These are phyloP conservation scores for Didymella pomorum DNA, from an alignment of 2,329 filamentous ascomycete species.

Conservation along the genomic window DNA sequence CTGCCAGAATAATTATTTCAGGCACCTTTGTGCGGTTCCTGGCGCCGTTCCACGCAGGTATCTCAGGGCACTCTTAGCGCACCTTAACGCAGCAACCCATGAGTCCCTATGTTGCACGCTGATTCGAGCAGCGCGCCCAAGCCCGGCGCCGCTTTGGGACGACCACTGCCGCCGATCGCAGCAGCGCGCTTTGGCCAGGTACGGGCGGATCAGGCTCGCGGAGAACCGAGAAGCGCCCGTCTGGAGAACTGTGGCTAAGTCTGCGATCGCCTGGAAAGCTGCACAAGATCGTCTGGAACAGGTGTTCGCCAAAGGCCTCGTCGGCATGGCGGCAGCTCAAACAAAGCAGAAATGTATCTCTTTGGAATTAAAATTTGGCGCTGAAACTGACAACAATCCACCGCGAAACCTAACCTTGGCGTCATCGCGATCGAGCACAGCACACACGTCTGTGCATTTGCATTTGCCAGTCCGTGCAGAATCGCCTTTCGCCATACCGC, in stretches of 20 bases:
- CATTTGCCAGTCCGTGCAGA: slow-evolving; percentile 31
- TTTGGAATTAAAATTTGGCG: neutral
- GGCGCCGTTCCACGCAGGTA: slow-evolving; percentile 27
- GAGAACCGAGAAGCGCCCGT: slow-evolving; percentile 32
- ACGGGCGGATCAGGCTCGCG: slow-evolving; percentile 28
- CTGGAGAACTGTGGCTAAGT: slow-evolving; percentile 33
- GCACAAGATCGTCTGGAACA: slow-evolving; percentile 31
- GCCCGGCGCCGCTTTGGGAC: slow-evolving; percentile 25
- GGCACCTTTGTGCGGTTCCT: slow-evolving; percentile 36
- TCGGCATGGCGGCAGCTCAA: neutral
- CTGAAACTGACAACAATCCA: slow-evolving; percentile 24
- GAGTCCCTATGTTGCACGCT: slow-evolving; percentile 23
- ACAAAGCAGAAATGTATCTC: slow-evolving; percentile 4
- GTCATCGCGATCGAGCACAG: slow-evolving; percentile 38
- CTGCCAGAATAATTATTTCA: slow-evolving; percentile 13
- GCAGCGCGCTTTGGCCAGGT: slow-evolving; percentile 28
- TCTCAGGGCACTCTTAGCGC: slow-evolving; percentile 25
- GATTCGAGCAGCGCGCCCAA: slow-evolving; percentile 34
- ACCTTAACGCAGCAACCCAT: slow-evolving; percentile 17
- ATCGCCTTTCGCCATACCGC: slow-evolving; percentile 23
- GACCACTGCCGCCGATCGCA: slow-evolving; percentile 31
- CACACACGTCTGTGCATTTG: slow-evolving; percentile 24
- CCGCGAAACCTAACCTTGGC: slow-evolving; percentile 31
- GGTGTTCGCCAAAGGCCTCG: slow-evolving; percentile 9
- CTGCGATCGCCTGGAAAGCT: slow-evolving; percentile 37